Conservation (phyloP, 768 basidiomycete species). For the Podaxis sp. region DNA sequence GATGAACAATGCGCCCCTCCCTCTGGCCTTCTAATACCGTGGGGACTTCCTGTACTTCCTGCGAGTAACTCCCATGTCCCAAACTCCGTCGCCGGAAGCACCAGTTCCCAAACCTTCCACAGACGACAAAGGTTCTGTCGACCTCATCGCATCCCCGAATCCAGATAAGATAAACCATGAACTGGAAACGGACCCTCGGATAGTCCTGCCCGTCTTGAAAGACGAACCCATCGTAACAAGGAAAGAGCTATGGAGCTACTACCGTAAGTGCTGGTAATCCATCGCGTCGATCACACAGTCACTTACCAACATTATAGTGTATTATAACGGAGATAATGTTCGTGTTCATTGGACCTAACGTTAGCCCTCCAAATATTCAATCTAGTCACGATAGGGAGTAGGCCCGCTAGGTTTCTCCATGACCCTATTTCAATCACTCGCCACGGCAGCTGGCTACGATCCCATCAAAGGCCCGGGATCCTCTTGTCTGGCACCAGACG, state of each 20-base stretch:
- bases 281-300: not conserved
- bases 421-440: slow-evolving; percentile 74
- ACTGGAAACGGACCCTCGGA: not conserved
- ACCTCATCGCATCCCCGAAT: not conserved
- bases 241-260: slow-evolving; percentile 79
- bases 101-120: not conserved
- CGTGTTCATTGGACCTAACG: slow-evolving; percentile 14
- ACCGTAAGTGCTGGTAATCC: slow-evolving; percentile 44
- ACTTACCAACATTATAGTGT: slow-evolving; percentile 45
- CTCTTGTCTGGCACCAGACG: slow-evolving; percentile 52
- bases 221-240: slow-evolving; percentile 72
- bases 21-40: slow-evolving; percentile 7
- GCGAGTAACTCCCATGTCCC: slow-evolving; percentile 6
- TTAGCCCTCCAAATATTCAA: not conserved
- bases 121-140: slow-evolving; percentile 12
- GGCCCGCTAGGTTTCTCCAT: slow-evolving; percentile 68
- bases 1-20: not conserved
- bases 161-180: not conserved
- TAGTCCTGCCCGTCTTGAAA: slow-evolving; percentile 19
- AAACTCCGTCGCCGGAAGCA: not conserved
- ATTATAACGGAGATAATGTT: slow-evolving; percentile 82
- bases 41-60: not conserved
- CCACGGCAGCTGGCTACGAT: slow-evolving; percentile 73
- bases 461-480: slow-evolving; percentile 69
- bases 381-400: slow-evolving; percentile 48